phyloP scores from a whole-genome alignment of 2,329 filamentous ascomycete species.

The Elsinoe perseae region DNA sequence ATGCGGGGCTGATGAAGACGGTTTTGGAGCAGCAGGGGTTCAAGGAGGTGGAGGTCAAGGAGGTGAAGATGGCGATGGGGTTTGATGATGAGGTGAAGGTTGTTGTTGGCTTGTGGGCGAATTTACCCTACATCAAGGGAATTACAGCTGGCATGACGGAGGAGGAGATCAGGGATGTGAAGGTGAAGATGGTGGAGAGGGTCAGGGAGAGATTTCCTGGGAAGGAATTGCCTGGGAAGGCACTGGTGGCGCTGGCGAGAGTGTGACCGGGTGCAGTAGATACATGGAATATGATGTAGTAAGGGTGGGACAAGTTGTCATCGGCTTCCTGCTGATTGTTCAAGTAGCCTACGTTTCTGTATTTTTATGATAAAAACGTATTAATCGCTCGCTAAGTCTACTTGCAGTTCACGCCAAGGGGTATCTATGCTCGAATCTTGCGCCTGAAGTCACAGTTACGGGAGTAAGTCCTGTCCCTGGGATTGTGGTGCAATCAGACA shows the following conservation, averaged over 20 bases:
- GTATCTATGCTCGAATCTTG: no score
- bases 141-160: not conserved
- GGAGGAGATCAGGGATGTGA: constrained; percentile 1
- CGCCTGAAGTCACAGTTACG: no score
- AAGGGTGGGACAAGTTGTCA: no score
- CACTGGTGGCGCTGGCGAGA: not conserved
- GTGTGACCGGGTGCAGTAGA: not conserved
- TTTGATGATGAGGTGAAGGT: not conserved
- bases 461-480: no score
- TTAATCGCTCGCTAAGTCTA: no score
- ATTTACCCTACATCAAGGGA: constrained; percentile 2
- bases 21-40: constrained; percentile 5
- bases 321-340: no score
- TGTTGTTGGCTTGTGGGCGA: constrained; percentile 1
- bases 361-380: no score
- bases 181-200: constrained; percentile 11
- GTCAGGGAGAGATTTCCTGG: constrained; percentile 1
- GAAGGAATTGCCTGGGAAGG: constrained; percentile 4
- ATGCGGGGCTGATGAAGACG: not conserved
- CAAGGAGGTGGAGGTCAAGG: not conserved
- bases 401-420: no score
- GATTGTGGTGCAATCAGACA: not conserved
- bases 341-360: no score
- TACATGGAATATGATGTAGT: not conserved
- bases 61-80: constrained; percentile 3